phyloP scores from a whole-genome alignment of 2,329 filamentous ascomycete genomes.

The Penicillium psychrosexuale region DNA sequence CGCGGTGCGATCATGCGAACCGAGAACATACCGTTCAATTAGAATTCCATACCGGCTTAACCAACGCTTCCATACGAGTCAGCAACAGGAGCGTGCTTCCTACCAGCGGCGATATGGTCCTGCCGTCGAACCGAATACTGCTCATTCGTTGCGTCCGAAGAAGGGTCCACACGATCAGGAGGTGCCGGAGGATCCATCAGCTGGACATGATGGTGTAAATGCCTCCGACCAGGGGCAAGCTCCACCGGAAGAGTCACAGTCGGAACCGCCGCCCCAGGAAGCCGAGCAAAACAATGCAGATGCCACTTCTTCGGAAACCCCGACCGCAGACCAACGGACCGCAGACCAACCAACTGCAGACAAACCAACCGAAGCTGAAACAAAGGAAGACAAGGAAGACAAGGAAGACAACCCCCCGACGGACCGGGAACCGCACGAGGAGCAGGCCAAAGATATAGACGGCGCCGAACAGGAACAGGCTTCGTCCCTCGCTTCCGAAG shows the following conservation, averaged over 20 bases:
- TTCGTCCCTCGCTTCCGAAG: slow-evolving; percentile 6
- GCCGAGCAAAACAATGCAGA: slow-evolving; percentile 10
- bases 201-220: slow-evolving; percentile 2
- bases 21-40: slow-evolving; percentile 43
- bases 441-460: slow-evolving; percentile 17
- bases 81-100: slow-evolving; percentile 35
- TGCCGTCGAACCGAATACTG: slow-evolving; percentile 42
- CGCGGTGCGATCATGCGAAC: slow-evolving; percentile 50
- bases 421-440: slow-evolving; percentile 24
- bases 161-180: slow-evolving; percentile 22
- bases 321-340: slow-evolving; percentile 10
- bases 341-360: not conserved
- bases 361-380: slow-evolving; percentile 5
- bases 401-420: slow-evolving; percentile 2
- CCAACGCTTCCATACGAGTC: slow-evolving; percentile 38
- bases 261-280: slow-evolving; percentile 9
- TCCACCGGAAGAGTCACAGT: slow-evolving; percentile 11
- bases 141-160: slow-evolving; percentile 36
- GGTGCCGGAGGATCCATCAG: slow-evolving; percentile 8
- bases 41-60: slow-evolving; percentile 33
- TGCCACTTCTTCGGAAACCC: slow-evolving; percentile 7
- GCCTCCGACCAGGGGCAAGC: not conserved
- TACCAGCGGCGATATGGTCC: slow-evolving; percentile 48
- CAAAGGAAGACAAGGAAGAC: slow-evolving; percentile 9
- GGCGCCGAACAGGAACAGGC: slow-evolving; percentile 11